Evolutionary conservation across 2,329 filamentous ascomycete genomes (phyloP), one percentile per base, ranked within the genome.

Genomic region (Chaetomiaceae sp.): DNA sequence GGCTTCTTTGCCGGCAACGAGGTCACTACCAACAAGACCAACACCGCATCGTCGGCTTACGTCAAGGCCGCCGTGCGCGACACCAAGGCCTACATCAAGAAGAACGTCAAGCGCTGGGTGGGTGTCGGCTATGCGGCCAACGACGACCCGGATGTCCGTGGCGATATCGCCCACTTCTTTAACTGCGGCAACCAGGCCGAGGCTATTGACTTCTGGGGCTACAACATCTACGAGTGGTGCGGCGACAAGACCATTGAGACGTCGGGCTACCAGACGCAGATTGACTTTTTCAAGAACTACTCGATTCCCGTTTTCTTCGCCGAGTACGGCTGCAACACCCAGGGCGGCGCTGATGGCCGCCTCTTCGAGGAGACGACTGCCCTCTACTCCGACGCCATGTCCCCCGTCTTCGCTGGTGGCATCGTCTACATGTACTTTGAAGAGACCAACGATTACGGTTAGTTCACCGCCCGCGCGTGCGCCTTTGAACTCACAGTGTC

Each of bases 181-280:
- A 90, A 95, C 76, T 98, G 93, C 64, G 87, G 90, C 50, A 67
- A 79, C 51, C 64, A 73, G 27, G 70, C 73, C 8, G 68, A 51
- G 70, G 62, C 85, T 51, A 95, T 97, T 56, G 93, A 98, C 70
- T 97, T 94, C 76, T 98, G 90, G 87, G 93, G 93, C 49, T 97
- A 97, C 84, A 98, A 98, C 77, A 95, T 97, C 72, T 98, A 98
- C 78, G 95, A 90, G 43, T 98, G 93, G 93, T 98, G 93, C 66
- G 93, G 91, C 58, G 68, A 90, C 58, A 95, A 87, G 62, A 80
- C 74, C 60, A 93, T 85, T 72, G 62, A 74, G 29, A 63, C 75
- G 49, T 96, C 93, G 3, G 88, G 88, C 45, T 98, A 90, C 70
- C 75, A 84, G 55, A 76, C 81, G 47, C 86, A 91, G 65, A 89